Percentiles rank a stretch among this genome's conserved stretches.
These are phyloP conservation scores for Solanum pinnatisectum DNA, from an alignment of 257 asterid genomes.

Conservation along the genomic window DNA sequence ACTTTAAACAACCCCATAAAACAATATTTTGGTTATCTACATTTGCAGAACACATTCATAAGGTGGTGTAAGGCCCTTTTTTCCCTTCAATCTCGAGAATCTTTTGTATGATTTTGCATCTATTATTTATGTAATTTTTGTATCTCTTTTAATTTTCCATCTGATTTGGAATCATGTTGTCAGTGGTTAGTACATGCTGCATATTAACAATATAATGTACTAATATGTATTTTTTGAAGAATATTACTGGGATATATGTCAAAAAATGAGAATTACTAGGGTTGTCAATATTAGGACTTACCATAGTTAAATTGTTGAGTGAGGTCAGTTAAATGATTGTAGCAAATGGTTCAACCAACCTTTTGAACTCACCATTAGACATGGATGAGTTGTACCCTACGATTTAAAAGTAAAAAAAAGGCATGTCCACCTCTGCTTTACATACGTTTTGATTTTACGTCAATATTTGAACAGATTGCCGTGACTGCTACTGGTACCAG, in stretches of 20 bases:
- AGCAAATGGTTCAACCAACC: background rate
- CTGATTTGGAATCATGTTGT: background rate
- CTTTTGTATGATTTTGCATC: background rate
- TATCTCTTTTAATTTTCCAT: background rate
- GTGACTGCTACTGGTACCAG: conserved; percentile 40
- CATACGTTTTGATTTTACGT: background rate
- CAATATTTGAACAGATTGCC: conserved; percentile 36
- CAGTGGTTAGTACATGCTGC: background rate
- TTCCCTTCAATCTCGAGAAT: background rate
- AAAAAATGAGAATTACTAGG: background rate
- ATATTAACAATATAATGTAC: background rate
- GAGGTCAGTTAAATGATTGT: background rate
- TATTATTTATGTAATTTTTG: background rate
- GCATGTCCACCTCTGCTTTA: background rate
- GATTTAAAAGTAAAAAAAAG: background rate
- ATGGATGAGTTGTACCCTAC: background rate
- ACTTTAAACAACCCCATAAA: background rate
- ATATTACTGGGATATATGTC: background rate
- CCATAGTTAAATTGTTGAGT: background rate
- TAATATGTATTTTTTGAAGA: background rate
- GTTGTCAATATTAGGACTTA: background rate
- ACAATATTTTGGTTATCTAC: background rate
- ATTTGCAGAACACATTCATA: background rate
- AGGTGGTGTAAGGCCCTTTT: background rate
- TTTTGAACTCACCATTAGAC: background rate